A percentile compares a stretch with the other conserved stretches of the same genome.
These are phyloP conservation scores for Yarrowia divulgata DNA, from an alignment of 805 yeast genomes.

Conservation along the genomic window DNA sequence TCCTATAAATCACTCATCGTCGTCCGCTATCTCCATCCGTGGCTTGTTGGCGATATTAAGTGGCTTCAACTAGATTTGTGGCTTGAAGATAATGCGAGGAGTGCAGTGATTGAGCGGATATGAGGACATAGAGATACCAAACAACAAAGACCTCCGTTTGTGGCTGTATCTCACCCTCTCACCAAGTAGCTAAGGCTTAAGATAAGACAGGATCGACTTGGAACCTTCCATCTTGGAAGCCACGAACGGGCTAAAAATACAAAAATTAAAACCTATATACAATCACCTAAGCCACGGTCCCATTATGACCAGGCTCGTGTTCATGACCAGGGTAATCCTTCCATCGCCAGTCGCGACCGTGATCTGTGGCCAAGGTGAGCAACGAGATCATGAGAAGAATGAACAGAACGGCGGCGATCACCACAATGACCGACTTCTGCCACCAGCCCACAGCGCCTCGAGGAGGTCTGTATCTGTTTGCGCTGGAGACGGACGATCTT, in stretches of 20 bases:
- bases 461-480: conserved; percentile 21
- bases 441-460: conserved; percentile 28
- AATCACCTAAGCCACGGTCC: background rate
- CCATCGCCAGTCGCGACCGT: conserved; percentile 34
- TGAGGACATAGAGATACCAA: no score
- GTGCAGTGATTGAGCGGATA: no score
- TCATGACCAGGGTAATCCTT: conserved; percentile 19
- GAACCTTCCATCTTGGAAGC: no score
- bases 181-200: no score
- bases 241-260: background rate
- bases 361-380: conserved; percentile 13
- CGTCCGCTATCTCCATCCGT: background rate
- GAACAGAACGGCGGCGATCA: conserved; percentile 17
- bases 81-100: conserved; percentile 1
- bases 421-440: conserved; percentile 25
- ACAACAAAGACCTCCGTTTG: no score
- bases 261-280: background rate
- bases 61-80: background rate
- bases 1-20: no score
- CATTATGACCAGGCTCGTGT: conserved; percentile 11
- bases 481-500: conserved; percentile 28
- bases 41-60: background rate
- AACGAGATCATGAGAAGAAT: conserved; percentile 25
- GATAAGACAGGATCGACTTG: no score
- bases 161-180: no score